These are phyloP conservation scores for Apiotrichum sp. DNA, from an alignment of 1,284 basidiomycete species.

Conservation along the genomic window DNA sequence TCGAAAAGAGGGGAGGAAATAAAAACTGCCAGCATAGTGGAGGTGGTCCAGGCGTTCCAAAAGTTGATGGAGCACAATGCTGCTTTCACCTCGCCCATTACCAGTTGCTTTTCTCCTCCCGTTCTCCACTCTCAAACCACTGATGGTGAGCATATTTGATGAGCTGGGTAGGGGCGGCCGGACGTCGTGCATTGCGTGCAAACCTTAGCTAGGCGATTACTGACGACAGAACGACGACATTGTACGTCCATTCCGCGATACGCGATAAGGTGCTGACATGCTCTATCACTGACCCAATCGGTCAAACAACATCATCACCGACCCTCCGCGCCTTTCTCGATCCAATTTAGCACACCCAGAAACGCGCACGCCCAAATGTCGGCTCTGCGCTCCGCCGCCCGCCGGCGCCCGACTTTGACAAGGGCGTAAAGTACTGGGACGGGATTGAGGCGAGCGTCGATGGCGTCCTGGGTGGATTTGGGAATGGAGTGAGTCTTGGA, in stretches of 20 bases:
- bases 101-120: too few species aligned
- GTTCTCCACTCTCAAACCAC: too few species aligned
- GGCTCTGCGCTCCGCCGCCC: constrained; percentile 30
- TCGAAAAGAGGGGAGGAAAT: too few species aligned
- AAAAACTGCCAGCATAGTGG: too few species aligned
- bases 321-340: not conserved
- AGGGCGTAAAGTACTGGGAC: constrained; percentile 51
- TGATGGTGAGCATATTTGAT: too few species aligned
- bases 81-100: too few species aligned
- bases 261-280: not conserved
- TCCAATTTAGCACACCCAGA: constrained; percentile 11
- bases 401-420: constrained; percentile 43
- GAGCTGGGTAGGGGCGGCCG: too few species aligned
- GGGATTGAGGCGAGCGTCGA: constrained; percentile 46
- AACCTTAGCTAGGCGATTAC: not conserved
- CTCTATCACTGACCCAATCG: not conserved
- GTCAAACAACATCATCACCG: not conserved
- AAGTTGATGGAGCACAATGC: too few species aligned
- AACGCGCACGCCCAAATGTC: constrained; percentile 22
- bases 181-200: too few species aligned
- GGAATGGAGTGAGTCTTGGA: constrained; percentile 37
- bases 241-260: not conserved
- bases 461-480: constrained; percentile 50
- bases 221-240: not conserved
- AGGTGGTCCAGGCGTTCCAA: too few species aligned